Evolutionary conservation across 371 early-diverging fungal species (phyloP), one percentile per base, ranked within the genome.

Genomic region (Sporodiniella umbellata): DNA sequence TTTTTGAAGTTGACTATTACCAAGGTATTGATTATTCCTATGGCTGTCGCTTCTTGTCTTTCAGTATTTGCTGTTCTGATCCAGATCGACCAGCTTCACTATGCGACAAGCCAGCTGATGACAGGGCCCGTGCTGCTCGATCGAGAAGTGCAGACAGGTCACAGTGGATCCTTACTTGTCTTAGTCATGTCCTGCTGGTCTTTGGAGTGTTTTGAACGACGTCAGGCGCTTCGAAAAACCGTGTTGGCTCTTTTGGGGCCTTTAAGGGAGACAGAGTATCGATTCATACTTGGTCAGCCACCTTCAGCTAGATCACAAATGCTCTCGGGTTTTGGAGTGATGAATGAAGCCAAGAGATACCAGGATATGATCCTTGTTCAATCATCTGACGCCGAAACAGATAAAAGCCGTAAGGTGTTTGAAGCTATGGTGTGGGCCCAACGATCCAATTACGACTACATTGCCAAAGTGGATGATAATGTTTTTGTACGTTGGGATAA

Each of bases 401-500:
- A 83, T 38, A 66, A 77, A 25, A 79, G 84, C 51, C 56, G 61
- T 44, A 84, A 84, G 31, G 64, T 84, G 1, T 80, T 71, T 50
- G 73, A 73, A 45, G 77, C 77, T 1, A 25, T 84, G 15, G 62
- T 67, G 33, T 84, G 82, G 84, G 65, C 78, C 2, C 60, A 53
- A 24, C 48, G 61, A 18, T 60, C 66, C 47, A 53, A 70, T 12
- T 46, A 53, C 14, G 79, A 84, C 40, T 81, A 75, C 23, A 51
- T 84, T 14, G 58, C 79, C 45, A 84, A 84, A 55, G 75, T 82
- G 2, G 70, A 80, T 28, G 82, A 84, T 31, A 68, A 81, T 43
- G 72, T 82, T 14, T 84, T 84, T 65, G 77, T 78, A 12, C 59
- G 81, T 8, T 80, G 79, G 79, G 82, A 84, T 52, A 62, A 45